phyloP scores from a whole-genome alignment of 352 stramenopile species.

The Pythium utonaiense region DNA sequence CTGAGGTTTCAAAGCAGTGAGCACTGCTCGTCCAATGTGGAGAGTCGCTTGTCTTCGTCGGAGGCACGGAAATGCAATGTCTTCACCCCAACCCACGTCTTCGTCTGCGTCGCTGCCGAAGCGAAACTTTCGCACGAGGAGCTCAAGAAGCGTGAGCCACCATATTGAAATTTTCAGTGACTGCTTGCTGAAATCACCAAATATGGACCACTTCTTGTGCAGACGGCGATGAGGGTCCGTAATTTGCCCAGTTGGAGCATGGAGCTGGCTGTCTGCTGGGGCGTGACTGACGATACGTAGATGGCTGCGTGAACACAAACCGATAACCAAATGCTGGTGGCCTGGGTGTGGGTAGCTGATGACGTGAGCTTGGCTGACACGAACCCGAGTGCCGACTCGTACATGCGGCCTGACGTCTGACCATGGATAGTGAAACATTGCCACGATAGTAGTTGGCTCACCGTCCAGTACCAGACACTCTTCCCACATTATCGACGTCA shows the following conservation, averaged over 20 bases:
- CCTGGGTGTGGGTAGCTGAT: background rate
- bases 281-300: conserved; percentile 6
- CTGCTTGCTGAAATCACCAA: conserved; percentile 23
- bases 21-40: conserved; percentile 17
- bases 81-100: background rate
- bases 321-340: conserved; percentile 4
- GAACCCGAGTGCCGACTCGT: conserved; percentile 11
- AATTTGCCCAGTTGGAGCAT: background rate
- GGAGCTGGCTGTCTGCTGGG: background rate
- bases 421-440: conserved; percentile 22
- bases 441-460: background rate
- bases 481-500: conserved; percentile 21
- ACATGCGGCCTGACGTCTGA: conserved; percentile 7
- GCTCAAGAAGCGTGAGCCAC: conserved; percentile 33
- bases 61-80: conserved; percentile 24
- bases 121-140: conserved; percentile 36
- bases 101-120: conserved; percentile 25
- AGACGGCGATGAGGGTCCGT: background rate
- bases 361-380: conserved; percentile 13
- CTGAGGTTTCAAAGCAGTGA: background rate
- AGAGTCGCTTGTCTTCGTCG: conserved; percentile 29
- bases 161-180: conserved; percentile 14
- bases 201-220: conserved; percentile 19
- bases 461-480: conserved; percentile 18
- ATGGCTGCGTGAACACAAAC: conserved; percentile 18